Base-by-base conservation (phyloP, 305 asterid genomes). In the Fraxinus ornus region DNA sequence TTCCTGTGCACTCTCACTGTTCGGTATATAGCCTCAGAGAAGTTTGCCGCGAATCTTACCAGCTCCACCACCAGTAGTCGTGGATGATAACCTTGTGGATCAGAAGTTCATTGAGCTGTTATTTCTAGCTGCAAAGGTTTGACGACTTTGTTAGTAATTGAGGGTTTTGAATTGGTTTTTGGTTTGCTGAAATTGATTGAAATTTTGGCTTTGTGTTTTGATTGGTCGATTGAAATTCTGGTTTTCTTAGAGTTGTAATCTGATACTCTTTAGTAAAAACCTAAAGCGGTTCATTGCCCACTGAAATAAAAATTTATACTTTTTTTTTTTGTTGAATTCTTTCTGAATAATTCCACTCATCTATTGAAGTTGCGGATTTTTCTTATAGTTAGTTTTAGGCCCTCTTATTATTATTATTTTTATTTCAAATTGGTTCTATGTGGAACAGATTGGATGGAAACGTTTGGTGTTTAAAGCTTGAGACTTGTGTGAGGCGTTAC, bases 61-160 rank as follows among this genome's bases (percentile, higher is more conserved):
- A 60, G 70, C 70, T 60, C 70, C 70, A 19, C 70, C 13, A 60
- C 13, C 30, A 0, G 30, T 95, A 60, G 96, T 97, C 32, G 98
- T 95, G 3, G 97, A 95, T 84, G 98, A 95, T 75, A 92, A 96
- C 19, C 82, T 89, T 41, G 94, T 93, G 5, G 97, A 92, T 84
- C 75, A 97, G 85, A 93, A 87, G 87, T 94, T 95, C 26, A 91
- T 92, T 49, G 97, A 95, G 88, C 82, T 86, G 17, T 81, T 94
- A 87, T 90, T 41, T 93, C 98, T 87, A 86, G 87, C 87, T 95
- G 98, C 71, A 93, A 92, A 92, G 97, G 98, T 95, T 24, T 64
- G 76, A 15, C 30, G 17, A 81, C 74, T 72, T 26, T 28, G 4
- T 75, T 66, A 2, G 0, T 4, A 0, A 1, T 44, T 79, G 33